phyloP scores from a whole-genome alignment of 75 land plant genomes.

The Adiantum capillusveneris region DNA sequence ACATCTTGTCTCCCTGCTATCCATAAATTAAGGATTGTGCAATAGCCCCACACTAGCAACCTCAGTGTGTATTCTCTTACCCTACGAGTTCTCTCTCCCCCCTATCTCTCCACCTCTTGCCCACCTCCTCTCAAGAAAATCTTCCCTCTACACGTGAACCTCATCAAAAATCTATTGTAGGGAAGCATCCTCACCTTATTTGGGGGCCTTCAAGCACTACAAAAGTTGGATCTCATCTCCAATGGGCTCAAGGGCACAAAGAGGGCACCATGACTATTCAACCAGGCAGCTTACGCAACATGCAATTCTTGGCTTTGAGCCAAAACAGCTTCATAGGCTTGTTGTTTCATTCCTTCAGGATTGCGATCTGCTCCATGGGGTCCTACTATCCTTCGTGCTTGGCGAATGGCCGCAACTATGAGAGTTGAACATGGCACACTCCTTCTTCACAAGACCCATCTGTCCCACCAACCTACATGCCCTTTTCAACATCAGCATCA shows the following conservation, averaged over 20 bases:
- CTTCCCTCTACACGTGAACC: too few relatives aligned
- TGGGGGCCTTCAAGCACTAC: not conserved
- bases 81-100: too few relatives aligned
- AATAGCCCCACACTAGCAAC: too few relatives aligned
- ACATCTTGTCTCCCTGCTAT: too few relatives aligned
- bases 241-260: conserved; percentile 25
- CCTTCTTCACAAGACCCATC: conserved; percentile 1
- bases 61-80: too few relatives aligned
- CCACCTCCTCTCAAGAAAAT: too few relatives aligned
- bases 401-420: not conserved
- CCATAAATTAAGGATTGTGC: too few relatives aligned
- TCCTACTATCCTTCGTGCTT: not conserved
- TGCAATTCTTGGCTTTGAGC: conserved; percentile 12
- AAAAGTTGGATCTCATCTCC: conserved; percentile 17
- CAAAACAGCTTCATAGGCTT: conserved; percentile 12
- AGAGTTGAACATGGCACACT: conserved; percentile 3
- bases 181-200: conserved; percentile 17
- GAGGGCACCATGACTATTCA: conserved; percentile 19
- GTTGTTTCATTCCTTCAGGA: conserved; percentile 14
- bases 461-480: not conserved
- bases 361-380: conserved; percentile 4
- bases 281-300: conserved; percentile 12
- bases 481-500: conserved; percentile 12
- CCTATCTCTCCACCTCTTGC: too few relatives aligned
- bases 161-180: conserved; percentile 14